phyloP scores from a whole-genome alignment of 148 eudicot species.

The Chenopodium album region DNA sequence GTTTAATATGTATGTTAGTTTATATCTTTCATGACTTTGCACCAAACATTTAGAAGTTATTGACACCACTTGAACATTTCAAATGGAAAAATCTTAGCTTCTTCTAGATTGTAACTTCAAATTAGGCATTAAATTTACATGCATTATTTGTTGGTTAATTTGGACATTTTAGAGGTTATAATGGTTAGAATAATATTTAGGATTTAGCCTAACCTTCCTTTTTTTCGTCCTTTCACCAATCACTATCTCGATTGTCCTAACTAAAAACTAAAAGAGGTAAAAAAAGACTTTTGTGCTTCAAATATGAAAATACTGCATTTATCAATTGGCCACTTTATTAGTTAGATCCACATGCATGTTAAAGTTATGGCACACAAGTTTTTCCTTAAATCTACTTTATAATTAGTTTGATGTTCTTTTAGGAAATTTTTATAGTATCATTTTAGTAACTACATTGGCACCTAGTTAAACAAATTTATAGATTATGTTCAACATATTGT shows the following conservation, averaged over 20 bases:
- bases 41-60: too few relatives aligned
- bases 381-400: not conserved
- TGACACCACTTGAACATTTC: too few relatives aligned
- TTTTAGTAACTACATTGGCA: too few relatives aligned
- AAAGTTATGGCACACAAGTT: not conserved
- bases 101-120: too few relatives aligned
- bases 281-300: not conserved
- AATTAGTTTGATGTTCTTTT: too few relatives aligned
- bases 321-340: not conserved
- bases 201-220: not conserved
- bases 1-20: too few relatives aligned
- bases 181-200: not conserved
- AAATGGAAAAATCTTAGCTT: too few relatives aligned
- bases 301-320: not conserved
- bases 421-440: too few relatives aligned
- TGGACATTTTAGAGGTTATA: not conserved
- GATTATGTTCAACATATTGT: too few relatives aligned
- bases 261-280: not conserved
- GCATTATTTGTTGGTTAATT: not conserved
- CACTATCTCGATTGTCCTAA: constrained; percentile 4
- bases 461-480: too few relatives aligned
- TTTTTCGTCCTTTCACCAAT: not conserved
- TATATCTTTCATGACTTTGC: too few relatives aligned
- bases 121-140: too few relatives aligned
- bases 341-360: not conserved